Percentiles rank a stretch among this genome's conserved stretches.
Evolutionary conservation across 202 grass and related monocot genomes (phyloP).

Genomic region (Carex arenaria): DNA sequence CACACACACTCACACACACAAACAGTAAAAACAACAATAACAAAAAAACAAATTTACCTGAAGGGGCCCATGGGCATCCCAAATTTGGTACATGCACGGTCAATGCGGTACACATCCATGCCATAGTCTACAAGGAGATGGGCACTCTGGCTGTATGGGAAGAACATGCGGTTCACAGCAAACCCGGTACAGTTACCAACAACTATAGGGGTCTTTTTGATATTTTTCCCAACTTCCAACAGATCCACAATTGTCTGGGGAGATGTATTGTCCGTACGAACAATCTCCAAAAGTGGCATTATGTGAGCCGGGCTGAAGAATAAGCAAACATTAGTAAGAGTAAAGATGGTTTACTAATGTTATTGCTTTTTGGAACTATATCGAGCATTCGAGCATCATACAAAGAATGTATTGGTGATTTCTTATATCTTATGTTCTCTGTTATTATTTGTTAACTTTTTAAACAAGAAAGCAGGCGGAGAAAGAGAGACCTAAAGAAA

Average conservation of each 20-base stretch:
- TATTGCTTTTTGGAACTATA: slow-evolving; percentile 5
- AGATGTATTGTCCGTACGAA: slow-evolving; percentile 53
- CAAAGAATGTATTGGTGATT: neutral
- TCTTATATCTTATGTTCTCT: neutral
- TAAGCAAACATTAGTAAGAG: neutral
- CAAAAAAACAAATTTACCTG: slow-evolving; percentile 41
- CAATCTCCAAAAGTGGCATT: slow-evolving; percentile 94
- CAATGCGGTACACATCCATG: slow-evolving; percentile 79
- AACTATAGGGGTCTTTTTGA: slow-evolving; percentile 84
- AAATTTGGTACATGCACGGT: slow-evolving; percentile 73
- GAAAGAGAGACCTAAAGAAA: slow-evolving; percentile 67
- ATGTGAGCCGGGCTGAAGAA: slow-evolving; percentile 74
- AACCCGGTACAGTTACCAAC: slow-evolving; percentile 82
- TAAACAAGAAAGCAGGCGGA: neutral
- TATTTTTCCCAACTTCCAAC: slow-evolving; percentile 76
- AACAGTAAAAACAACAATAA: neutral
- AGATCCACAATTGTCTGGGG: slow-evolving; percentile 72
- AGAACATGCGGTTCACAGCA: slow-evolving; percentile 90
- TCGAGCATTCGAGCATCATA: neutral
- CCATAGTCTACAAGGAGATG: slow-evolving; percentile 63
- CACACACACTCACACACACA: neutral
- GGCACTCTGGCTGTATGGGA: slow-evolving; percentile 77
- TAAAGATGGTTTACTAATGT: neutral
- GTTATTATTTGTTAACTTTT: neutral
- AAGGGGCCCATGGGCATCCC: slow-evolving; percentile 95